These are phyloP conservation scores for Schizophyllum amplum DNA, from an alignment of 1,284 basidiomycete species.

Conservation along the genomic window DNA sequence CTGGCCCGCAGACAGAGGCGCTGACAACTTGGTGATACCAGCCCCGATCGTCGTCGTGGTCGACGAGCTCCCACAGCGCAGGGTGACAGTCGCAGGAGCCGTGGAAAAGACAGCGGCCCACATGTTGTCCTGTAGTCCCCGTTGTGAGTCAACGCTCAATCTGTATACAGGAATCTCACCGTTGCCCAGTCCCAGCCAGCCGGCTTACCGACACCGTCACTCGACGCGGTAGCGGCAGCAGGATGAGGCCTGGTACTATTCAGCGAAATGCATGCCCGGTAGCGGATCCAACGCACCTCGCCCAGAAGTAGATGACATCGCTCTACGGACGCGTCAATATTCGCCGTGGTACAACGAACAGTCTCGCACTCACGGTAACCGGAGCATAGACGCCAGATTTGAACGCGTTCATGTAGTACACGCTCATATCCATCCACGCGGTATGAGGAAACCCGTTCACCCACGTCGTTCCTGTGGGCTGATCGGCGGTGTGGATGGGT, in stretches of 20 bases:
- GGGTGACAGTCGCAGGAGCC: conserved; percentile 34
- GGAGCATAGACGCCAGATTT: conserved; percentile 56
- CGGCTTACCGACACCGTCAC: conserved; percentile 29
- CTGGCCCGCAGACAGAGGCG: conserved; percentile 24
- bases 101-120: conserved; percentile 49
- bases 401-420: conserved; percentile 54
- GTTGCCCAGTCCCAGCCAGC: conserved; percentile 34
- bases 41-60: conserved; percentile 13
- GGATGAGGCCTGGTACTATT: conserved; percentile 57
- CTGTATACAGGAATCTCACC: conserved; percentile 16
- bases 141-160: background rate
- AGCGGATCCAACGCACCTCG: too few species aligned
- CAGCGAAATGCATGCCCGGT: too few species aligned
- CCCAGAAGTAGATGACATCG: conserved; percentile 56
- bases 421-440: conserved; percentile 36
- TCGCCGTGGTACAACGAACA: too few species aligned
- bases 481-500: conserved; percentile 2
- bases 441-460: conserved; percentile 28
- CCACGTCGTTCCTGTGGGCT: conserved; percentile 13
- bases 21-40: background rate
- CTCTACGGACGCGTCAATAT: conserved; percentile 18
- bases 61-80: conserved; percentile 29
- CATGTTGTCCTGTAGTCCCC: conserved; percentile 29
- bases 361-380: conserved; percentile 30
- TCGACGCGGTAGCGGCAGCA: conserved; percentile 30